Conservation (phyloP, 179 eudicot species). For the Sideroxylon spinosum region DNA sequence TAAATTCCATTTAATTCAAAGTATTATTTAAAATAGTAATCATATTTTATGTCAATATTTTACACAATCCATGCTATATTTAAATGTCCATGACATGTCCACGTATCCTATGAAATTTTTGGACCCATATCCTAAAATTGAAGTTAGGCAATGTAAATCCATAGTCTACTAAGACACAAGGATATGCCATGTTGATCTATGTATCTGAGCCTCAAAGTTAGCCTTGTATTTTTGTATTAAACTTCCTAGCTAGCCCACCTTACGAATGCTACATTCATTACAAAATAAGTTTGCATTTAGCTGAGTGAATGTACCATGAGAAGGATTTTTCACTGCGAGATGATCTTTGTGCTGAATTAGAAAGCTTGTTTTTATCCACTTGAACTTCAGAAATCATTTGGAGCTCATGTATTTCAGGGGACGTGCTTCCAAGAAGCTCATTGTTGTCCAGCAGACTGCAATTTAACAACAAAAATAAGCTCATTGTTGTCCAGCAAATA, state of each 20-base stretch:
- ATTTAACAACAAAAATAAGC: constrained; percentile 14
- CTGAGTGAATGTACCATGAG: constrained; percentile 21
- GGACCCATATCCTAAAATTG: background rate
- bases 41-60: no score
- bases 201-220: background rate
- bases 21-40: no score
- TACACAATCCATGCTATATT: no score
- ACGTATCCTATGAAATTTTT: no score
- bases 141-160: background rate
- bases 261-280: background rate
- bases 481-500: constrained; percentile 4
- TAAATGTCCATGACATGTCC: no score
- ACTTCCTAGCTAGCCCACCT: background rate
- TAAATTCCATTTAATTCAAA: no score
- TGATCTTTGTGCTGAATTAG: constrained; percentile 15
- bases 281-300: background rate
- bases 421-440: constrained; percentile 28
- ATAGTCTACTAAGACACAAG: background rate
- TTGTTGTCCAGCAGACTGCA: constrained; percentile 69
- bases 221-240: background rate
- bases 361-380: constrained; percentile 24
- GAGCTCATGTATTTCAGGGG: constrained; percentile 39
- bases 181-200: background rate
- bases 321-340: constrained; percentile 17
- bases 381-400: constrained; percentile 36